phyloP scores from a whole-genome alignment of 352 stramenopile genomes.

The Phytophthora colocasiae region DNA sequence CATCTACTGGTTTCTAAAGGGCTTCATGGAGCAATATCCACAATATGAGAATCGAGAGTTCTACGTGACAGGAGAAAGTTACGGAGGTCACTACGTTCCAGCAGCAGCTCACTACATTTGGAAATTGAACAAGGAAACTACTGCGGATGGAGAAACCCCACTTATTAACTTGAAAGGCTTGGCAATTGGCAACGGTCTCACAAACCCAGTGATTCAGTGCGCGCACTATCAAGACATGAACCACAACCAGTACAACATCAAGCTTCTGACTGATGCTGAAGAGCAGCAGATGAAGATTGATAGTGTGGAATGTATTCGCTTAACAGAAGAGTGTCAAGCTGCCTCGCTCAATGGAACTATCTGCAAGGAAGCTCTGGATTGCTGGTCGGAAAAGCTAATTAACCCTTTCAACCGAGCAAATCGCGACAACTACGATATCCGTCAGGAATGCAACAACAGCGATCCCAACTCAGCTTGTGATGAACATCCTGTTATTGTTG shows the following conservation, averaged over 20 bases:
- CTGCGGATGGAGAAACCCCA: background rate
- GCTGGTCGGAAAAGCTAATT: constrained; percentile 54
- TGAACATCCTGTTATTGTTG: constrained; percentile 47
- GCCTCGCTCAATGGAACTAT: constrained; percentile 28
- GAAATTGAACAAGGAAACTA: constrained; percentile 37
- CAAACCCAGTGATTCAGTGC: constrained; percentile 52
- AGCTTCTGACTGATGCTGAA: constrained; percentile 37
- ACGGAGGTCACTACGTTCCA: constrained; percentile 63
- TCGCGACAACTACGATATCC: constrained; percentile 65
- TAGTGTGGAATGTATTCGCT: constrained; percentile 47
- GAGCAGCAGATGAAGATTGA: constrained; percentile 45
- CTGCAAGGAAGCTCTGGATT: constrained; percentile 42
- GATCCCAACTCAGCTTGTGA: constrained; percentile 46
- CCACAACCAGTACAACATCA: constrained; percentile 63
- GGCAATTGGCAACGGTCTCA: constrained; percentile 64
- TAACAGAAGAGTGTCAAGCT: constrained; percentile 43
- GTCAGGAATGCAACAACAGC: constrained; percentile 35
- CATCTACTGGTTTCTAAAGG: constrained; percentile 57
- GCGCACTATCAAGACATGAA: constrained; percentile 60
- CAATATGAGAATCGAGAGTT: constrained; percentile 52
- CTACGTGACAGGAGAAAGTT: constrained; percentile 62
- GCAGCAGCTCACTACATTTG: constrained; percentile 53
- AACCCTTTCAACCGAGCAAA: constrained; percentile 40
- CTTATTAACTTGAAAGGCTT: constrained; percentile 58
- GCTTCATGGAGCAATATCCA: constrained; percentile 47